Base-by-base conservation (phyloP, 768 basidiomycete species). In the Mrakia gelida region DNA sequence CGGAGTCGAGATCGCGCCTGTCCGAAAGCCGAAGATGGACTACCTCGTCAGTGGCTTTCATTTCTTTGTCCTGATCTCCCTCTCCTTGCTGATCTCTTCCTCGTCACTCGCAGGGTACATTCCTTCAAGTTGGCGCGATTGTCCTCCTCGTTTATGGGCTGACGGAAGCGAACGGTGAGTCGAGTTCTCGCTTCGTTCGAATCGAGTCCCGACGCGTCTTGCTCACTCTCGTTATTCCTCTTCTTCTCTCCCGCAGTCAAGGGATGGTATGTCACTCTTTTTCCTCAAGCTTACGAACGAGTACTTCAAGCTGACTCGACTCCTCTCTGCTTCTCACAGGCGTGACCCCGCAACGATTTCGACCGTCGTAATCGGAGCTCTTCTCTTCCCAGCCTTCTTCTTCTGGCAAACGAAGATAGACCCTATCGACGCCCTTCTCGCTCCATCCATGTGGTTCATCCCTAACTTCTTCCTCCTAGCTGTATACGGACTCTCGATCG, bases 111-210 rank as follows among this genome's bases (percentile, higher is more conserved):
- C 21, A 38, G 38, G 65, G 65, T 38, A 68, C 65, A 6, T 41
- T 68, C 32, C 21, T 68, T 7, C 65, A 68, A 26, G 38, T 68
- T 21, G 65, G 32, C 1, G 32, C 65, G 3, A 68, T 68, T 79
- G 49, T 82, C 26, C 76, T 84, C 1, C 73, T 82, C 45, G 80
- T 84, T 28, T 78, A 83, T 52, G 80, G 81, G 32, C 79, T 83
- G 15, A 84, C 82, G n/a, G 74, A 81, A 34, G 83, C 82, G n/a
- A 81, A 81, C 3, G 75, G 80, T 56, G 26, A 21, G 54, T 15
- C 9, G 8, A 26, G 7, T 56, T 10, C 38, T 38, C 38, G 38
- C 38, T 38, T 38, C 38, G 38, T 38, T 45, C 45, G 45, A 45
- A 45, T 45, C 15, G n/a, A n/a, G n/a, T 45, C 11, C 11, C 9